Evolutionary conservation across 148 eudicot genomes (phyloP).

Genomic region (Cornus controversa): DNA sequence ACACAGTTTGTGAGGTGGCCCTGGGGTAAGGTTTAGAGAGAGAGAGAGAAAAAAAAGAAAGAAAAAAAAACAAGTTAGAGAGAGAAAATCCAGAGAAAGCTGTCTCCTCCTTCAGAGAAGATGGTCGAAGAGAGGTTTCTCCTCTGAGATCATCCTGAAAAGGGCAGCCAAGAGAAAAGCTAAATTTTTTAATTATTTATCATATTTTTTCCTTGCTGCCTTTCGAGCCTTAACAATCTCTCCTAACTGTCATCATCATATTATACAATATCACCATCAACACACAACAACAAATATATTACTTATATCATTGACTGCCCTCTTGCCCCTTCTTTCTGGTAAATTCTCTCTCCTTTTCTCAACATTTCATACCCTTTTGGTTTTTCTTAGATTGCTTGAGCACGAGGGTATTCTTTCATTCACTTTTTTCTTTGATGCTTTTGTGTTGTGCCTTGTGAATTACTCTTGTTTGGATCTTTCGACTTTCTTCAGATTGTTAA

Average conservation of each 20-base stretch:
- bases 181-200: not conserved
- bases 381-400: constrained; percentile 52
- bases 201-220: not conserved
- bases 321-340: constrained; percentile 34
- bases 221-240: not conserved
- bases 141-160: constrained; percentile 61
- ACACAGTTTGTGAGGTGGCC: constrained; percentile 5
- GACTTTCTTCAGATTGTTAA: not conserved
- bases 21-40: constrained; percentile 20
- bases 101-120: constrained; percentile 38
- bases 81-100: constrained; percentile 19
- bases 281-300: constrained; percentile 10
- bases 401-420: constrained; percentile 51
- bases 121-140: constrained; percentile 44
- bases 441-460: constrained; percentile 5
- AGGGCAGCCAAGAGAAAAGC: constrained; percentile 31
- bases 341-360: constrained; percentile 18
- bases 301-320: constrained; percentile 20
- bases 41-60: not conserved
- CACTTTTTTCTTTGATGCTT: constrained; percentile 18
- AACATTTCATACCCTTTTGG: constrained; percentile 8
- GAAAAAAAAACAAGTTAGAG: constrained; percentile 15
- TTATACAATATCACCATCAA: not conserved
- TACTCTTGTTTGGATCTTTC: constrained; percentile 7
- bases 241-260: not conserved